Base-by-base conservation (phyloP, 345 rosid genomes). In the Populus davidiana region DNA sequence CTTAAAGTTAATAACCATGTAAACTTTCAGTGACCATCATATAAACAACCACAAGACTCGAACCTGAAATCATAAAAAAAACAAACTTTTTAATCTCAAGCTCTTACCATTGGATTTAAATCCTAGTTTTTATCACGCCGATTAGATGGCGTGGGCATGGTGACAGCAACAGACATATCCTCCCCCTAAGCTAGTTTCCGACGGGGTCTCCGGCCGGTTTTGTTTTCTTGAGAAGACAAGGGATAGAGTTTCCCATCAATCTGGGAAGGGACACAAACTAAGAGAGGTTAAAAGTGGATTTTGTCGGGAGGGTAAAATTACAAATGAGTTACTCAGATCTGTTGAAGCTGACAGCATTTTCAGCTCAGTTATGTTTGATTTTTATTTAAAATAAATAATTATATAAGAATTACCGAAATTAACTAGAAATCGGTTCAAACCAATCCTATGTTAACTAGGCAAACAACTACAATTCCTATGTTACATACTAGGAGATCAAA, bases 81-180 rank as follows among this genome's bases (percentile, higher is more conserved):
- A 27, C 1, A 27, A 27, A 27, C 25, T 25, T 25, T 27, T 27
- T 27, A 27, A 1, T 27, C 1, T 1, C 27, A 27, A 27, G 1
- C 1, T 27, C 1, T 27, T 27, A 27, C 1, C 1, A 27, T 1
- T 1, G 1, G 1, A 27, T 27, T 1, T 27, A 27, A 27, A 1
- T 27, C 83, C 67, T 88, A 83, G 74, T 81, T 85, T 65, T 81
- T 75, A 59, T 90, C 88, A 2, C 84, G 83, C 38, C 86, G 78
- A 74, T 75, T 83, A 67, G 92, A 85, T 21, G 86, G 84, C 73
- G 83, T 77, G 47, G 87, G 71, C 59, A 76, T 38, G 43, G 88
- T 77, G 69, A 79, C 17, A 27, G 63, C 38, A 29, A 33, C 52
- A 5, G 73, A 29, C 59, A 71, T 29, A 72, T 76, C 47, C 17